phyloP scores from a whole-genome alignment of 202 grass and related monocot species.

The Eragrostis tef region DNA sequence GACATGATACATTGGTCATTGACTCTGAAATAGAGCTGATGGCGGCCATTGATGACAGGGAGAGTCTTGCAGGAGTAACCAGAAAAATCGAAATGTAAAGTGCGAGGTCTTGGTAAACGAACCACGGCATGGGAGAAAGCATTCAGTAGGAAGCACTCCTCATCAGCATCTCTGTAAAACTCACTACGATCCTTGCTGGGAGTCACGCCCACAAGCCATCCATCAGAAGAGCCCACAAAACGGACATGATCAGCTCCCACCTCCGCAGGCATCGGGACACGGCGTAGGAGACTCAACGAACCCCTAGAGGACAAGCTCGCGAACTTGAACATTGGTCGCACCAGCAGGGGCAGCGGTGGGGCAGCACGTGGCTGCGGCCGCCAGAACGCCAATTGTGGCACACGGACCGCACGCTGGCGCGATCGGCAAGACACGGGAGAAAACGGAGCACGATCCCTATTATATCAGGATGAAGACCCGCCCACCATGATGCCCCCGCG shows the following conservation, averaged over 20 bases:
- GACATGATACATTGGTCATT: neutral
- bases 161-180: neutral
- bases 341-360: constrained; percentile 26
- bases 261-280: neutral
- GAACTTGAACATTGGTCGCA: constrained; percentile 13
- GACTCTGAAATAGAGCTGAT: neutral
- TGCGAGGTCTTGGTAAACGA: neutral
- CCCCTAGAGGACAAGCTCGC: neutral
- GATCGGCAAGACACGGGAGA: constrained; percentile 22
- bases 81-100: too few relatives aligned
- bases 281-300: neutral
- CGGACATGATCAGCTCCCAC: neutral
- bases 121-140: constrained; percentile 15
- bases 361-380: neutral
- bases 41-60: neutral
- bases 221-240: constrained; percentile 1
- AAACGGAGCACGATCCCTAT: constrained; percentile 7
- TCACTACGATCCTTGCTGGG: neutral
- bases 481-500: neutral
- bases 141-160: constrained; percentile 31
- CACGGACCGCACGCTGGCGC: constrained; percentile 14
- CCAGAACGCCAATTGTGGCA: constrained; percentile 15
- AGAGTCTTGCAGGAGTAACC: neutral
- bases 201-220: constrained; percentile 3
- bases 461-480: neutral